phyloP scores from a whole-genome alignment of 2,329 filamentous ascomycete genomes.

The Fusarium keratoplasticum region DNA sequence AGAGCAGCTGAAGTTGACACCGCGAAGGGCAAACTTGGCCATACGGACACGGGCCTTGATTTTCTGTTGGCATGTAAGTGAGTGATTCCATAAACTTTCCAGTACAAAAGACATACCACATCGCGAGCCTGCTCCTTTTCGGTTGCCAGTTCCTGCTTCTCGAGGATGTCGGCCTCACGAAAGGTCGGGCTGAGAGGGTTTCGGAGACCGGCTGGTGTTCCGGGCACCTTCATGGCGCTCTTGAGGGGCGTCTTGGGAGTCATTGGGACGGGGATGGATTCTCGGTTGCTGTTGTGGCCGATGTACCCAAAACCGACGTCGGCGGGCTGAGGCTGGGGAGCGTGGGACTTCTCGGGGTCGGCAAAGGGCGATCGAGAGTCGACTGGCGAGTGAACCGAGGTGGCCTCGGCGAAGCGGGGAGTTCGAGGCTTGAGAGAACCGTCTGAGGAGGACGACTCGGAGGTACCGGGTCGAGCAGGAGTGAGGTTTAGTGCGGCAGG shows the following conservation, averaged over 20 bases:
- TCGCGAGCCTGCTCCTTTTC: slow-evolving; percentile 91
- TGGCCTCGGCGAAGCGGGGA: slow-evolving; percentile 85
- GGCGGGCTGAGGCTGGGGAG: slow-evolving; percentile 76
- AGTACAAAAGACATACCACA: slow-evolving; percentile 72
- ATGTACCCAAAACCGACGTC: slow-evolving; percentile 97
- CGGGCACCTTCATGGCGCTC: slow-evolving; percentile 89
- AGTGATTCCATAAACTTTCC: background rate
- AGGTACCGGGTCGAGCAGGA: slow-evolving; percentile 61
- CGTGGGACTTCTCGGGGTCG: slow-evolving; percentile 66
- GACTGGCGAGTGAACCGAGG: slow-evolving; percentile 80
- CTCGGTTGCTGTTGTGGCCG: slow-evolving; percentile 58
- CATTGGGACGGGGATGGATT: slow-evolving; percentile 71
- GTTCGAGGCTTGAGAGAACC: slow-evolving; percentile 76
- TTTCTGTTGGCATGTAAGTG: slow-evolving; percentile 70
- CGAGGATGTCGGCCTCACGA: slow-evolving; percentile 84
- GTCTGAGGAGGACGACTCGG: slow-evolving; percentile 63
- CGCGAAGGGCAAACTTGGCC: slow-evolving; percentile 94
- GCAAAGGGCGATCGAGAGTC: slow-evolving; percentile 71
- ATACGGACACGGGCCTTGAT: slow-evolving; percentile 91
- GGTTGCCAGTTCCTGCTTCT: slow-evolving; percentile 83
- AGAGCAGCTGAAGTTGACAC: slow-evolving; percentile 96
- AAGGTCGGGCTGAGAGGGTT: slow-evolving; percentile 94
- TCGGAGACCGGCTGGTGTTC: slow-evolving; percentile 78
- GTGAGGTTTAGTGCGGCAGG: slow-evolving; percentile 67
- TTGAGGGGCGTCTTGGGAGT: slow-evolving; percentile 85